Percentiles rank a stretch among this genome's conserved stretches.
phyloP scores from a whole-genome alignment of 179 eudicot species.

The Dionaea muscipula region DNA sequence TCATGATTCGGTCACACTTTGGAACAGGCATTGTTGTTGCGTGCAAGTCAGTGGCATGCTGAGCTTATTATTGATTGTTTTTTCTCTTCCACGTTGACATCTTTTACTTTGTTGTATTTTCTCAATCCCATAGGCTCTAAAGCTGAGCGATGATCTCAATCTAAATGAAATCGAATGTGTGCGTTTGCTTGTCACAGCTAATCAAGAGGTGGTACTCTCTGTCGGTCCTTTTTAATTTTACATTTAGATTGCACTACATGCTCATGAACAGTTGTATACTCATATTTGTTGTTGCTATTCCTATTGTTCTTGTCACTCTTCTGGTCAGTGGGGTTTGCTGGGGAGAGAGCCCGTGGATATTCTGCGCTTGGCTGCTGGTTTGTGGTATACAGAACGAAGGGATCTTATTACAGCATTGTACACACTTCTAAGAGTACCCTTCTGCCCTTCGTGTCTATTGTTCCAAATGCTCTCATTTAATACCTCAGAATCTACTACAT shows the following conservation, averaged over 20 bases:
- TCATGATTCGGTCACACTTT: no score
- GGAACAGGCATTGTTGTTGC: no score
- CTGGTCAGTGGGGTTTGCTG: conserved; percentile 63
- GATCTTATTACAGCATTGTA: conserved; percentile 75
- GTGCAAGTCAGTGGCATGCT: background rate
- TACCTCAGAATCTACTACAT: no score
- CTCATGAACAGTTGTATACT: background rate
- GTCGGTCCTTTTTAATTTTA: background rate
- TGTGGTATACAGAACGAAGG: conserved; percentile 97
- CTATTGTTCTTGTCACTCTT: conserved; percentile 4
- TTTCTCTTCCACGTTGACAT: conserved; percentile 1
- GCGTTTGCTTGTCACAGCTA: conserved; percentile 71
- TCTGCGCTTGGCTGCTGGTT: conserved; percentile 76
- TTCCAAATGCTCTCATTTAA: no score
- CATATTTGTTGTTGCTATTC: conserved; percentile 1
- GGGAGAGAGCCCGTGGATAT: conserved; percentile 84
- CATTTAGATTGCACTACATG: conserved; percentile 3
- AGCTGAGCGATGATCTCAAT: conserved; percentile 91
- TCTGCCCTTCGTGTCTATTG: conserved; percentile 1
- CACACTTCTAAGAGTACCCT: conserved; percentile 70
- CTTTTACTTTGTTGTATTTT: background rate
- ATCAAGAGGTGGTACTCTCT: conserved; percentile 62
- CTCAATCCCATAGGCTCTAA: conserved; percentile 41
- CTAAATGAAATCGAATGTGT: conserved; percentile 90
- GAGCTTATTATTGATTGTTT: background rate